A percentile compares a stretch with the other conserved stretches of the same genome.
Conservation (phyloP, 2,329 filamentous ascomycete genomes). For the Phaeosphaeria sp. region DNA sequence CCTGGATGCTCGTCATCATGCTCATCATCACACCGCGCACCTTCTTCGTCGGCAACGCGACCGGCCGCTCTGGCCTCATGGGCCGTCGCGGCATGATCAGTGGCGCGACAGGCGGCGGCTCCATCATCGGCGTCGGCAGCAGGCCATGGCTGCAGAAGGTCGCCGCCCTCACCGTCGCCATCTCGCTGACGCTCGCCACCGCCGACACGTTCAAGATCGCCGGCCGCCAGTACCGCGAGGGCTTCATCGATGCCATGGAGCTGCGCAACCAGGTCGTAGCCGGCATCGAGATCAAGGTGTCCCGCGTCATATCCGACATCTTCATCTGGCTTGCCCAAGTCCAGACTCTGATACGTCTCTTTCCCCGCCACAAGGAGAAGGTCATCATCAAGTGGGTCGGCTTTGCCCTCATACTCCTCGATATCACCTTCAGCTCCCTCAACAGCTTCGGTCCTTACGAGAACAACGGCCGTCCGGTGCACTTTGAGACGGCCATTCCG, state of each 20-base stretch:
- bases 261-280: slow-evolving; percentile 82
- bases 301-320: slow-evolving; percentile 91
- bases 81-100: slow-evolving; percentile 85
- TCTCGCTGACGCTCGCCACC: slow-evolving; percentile 92
- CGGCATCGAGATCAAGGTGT: slow-evolving; percentile 85
- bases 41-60: slow-evolving; percentile 80
- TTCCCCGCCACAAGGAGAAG: slow-evolving; percentile 96
- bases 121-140: slow-evolving; percentile 84
- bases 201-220: slow-evolving; percentile 89
- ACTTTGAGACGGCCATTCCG: slow-evolving; percentile 88
- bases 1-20: slow-evolving; percentile 92
- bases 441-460: slow-evolving; percentile 76
- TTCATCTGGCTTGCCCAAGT: slow-evolving; percentile 98
- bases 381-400: slow-evolving; percentile 99
- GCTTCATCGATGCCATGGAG: slow-evolving; percentile 78
- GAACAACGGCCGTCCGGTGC: slow-evolving; percentile 68
- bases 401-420: slow-evolving; percentile 88
- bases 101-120: slow-evolving; percentile 67
- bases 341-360: slow-evolving; percentile 92
- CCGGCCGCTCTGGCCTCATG: slow-evolving; percentile 73
- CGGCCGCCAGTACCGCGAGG: slow-evolving; percentile 77
- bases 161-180: slow-evolving; percentile 68
- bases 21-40: slow-evolving; percentile 94
- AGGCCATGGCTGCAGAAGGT: slow-evolving; percentile 89
- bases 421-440: slow-evolving; percentile 88